phyloP scores from a whole-genome alignment of 257 asterid genomes.

The Plantago major region DNA sequence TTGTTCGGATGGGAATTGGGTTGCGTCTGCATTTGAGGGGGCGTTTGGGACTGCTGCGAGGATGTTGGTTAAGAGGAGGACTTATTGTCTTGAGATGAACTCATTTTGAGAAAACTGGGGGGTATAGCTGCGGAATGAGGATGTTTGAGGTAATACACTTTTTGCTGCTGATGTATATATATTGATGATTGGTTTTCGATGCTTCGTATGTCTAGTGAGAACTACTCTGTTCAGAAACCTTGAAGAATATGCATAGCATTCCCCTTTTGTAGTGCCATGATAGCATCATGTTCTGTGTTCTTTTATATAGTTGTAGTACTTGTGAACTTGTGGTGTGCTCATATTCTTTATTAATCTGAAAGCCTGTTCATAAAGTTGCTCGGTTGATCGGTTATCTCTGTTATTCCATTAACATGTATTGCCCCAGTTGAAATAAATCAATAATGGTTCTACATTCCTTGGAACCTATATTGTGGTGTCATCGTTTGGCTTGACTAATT shows the following conservation, averaged over 20 bases:
- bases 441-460: too few relatives aligned
- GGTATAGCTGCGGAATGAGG: conserved; percentile 9
- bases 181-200: conserved; percentile 8
- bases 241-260: too few relatives aligned
- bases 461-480: not conserved
- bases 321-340: too few relatives aligned
- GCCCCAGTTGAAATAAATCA: too few relatives aligned
- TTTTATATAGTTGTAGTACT: too few relatives aligned
- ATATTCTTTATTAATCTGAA: too few relatives aligned
- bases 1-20: conserved; percentile 51
- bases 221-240: not conserved
- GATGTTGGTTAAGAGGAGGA: conserved; percentile 71
- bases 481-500: not conserved
- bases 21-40: conserved; percentile 62
- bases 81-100: conserved; percentile 77
- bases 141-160: conserved; percentile 29
- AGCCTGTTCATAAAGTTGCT: too few relatives aligned
- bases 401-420: too few relatives aligned
- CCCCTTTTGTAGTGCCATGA: too few relatives aligned
- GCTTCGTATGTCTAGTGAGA: conserved; percentile 14
- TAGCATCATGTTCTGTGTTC: not conserved
- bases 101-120: conserved; percentile 36
- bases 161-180: not conserved
- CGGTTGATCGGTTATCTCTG: too few relatives aligned
- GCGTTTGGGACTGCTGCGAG: conserved; percentile 65